Evolutionary conservation across 345 rosid species (phyloP).

Genomic region (Aurinia saxatilis): DNA sequence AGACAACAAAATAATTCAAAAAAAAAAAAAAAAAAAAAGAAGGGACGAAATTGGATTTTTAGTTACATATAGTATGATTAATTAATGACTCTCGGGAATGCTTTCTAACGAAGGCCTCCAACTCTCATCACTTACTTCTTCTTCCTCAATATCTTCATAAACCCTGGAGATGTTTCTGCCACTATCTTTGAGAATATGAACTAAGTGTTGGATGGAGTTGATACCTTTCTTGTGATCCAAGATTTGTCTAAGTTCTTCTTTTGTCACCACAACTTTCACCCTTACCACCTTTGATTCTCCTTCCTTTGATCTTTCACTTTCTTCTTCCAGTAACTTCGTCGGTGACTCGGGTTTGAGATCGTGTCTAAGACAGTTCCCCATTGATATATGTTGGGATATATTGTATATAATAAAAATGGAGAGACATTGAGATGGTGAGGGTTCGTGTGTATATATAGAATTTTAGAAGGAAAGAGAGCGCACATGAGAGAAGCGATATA

Average conservation of each 20-base stretch:
- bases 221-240: conserved; percentile 28
- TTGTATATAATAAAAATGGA: neutral
- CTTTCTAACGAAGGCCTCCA: conserved; percentile 61
- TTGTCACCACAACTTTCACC: conserved; percentile 53
- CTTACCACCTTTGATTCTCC: conserved; percentile 32
- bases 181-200: conserved; percentile 38
- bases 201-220: conserved; percentile 40
- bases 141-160: neutral
- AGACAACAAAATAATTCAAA: conserved; percentile 3
- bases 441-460: neutral
- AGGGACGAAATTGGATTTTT: neutral
- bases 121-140: neutral
- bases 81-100: conserved; percentile 50
- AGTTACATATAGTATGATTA: neutral
- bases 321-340: conserved; percentile 24
- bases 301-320: neutral
- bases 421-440: conserved; percentile 10
- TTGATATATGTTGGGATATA: conserved; percentile 15
- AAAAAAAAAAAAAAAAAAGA: neutral
- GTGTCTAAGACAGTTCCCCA: conserved; percentile 24
- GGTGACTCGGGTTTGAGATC: conserved; percentile 9
- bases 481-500: conserved; percentile 46
- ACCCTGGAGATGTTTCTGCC: conserved; percentile 12
- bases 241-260: conserved; percentile 50
- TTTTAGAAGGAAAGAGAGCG: conserved; percentile 3